Evolutionary conservation across 2,329 filamentous ascomycete species (phyloP).

Genomic region (Sordariomycetes sp.): DNA sequence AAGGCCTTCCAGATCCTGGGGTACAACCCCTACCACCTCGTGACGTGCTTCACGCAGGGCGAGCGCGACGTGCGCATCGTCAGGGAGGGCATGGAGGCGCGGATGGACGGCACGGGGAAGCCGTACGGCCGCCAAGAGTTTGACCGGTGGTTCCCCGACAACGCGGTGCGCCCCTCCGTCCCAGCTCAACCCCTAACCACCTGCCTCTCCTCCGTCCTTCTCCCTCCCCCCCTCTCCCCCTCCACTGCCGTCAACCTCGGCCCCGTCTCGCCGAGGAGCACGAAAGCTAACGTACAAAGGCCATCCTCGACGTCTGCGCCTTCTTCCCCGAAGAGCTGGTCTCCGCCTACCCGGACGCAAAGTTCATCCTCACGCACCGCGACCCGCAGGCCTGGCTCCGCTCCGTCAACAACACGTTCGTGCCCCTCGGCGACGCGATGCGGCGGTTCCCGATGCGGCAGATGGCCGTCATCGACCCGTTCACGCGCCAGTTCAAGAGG

Average conservation of each 20-base stretch:
- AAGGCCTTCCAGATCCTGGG: constrained; percentile 18
- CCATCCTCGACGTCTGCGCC: constrained; percentile 23
- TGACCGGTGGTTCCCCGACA: constrained; percentile 24
- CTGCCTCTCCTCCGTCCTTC: not conserved
- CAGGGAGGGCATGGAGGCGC: constrained; percentile 15
- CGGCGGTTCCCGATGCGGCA: not conserved
- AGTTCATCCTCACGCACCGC: constrained; percentile 54
- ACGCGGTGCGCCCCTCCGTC: constrained; percentile 15
- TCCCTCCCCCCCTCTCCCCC: too few relatives aligned
- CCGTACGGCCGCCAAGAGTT: constrained; percentile 21
- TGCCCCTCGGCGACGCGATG: not conserved
- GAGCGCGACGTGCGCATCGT: constrained; percentile 12
- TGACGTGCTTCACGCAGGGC: constrained; percentile 13
- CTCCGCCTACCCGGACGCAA: constrained; percentile 58
- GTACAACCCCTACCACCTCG: constrained; percentile 22
- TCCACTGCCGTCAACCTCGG: too few relatives aligned
- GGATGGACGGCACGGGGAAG: constrained; percentile 13
- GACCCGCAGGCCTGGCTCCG: constrained; percentile 51
- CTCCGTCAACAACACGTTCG: constrained; percentile 51
- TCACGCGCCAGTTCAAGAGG: constrained; percentile 3
- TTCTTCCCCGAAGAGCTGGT: constrained; percentile 59
- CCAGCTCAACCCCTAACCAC: not conserved
- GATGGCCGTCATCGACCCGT: constrained; percentile 1
- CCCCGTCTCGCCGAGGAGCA: not conserved
- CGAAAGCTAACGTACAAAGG: not conserved